Base-by-base conservation (phyloP, 129 eudicot species). In the Chrysanthemum makinoi region DNA sequence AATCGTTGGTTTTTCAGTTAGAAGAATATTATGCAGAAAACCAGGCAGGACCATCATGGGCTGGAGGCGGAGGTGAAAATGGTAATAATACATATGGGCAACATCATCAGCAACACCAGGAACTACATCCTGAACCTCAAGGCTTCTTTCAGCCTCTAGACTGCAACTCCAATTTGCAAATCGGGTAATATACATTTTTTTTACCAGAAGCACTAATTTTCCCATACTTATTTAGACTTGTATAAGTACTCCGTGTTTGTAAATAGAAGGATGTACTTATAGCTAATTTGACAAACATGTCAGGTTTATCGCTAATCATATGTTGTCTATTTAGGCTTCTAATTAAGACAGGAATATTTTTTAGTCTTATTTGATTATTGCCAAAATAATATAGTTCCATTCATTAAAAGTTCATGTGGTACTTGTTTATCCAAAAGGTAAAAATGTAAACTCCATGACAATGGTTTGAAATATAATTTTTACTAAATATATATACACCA, bases 121-220 rank as follows among this genome's bases (percentile, higher is more conserved):
- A 82, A 61, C 78, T 86, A 43, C 96, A 88, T 39, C 83, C 91
- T 80, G 96, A 86, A 39, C 82, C 92, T 72, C 68, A 72, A 75
- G 89, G 85, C 47, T 89, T 88, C 83, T 91, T 88, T 68, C 96
- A 92, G 71, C 91, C 98, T 60, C 74, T 86, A 55, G 95, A 81
- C 33, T 89, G 98, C 89, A 86, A 86, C 80, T 72, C 96, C 33
- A 83, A 79, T 83, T 73, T 92, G 72, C 96, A 92, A 81, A 89
- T 89, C 2, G 96, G 98, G 98, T 92, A 88, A 82, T 33, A 39
- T 39, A 39, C 7, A 30, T 24, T n/a, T 22, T n/a, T 46, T 3
- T 43, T 3, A n/a, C 16, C 50, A 15, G 26, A 43, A 24, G 46
- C 20, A 26, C 50, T 65, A 54, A 56, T 65, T 39, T 11, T 17